Percentiles rank a stretch among this genome's conserved stretches.
Conservation (phyloP, 2,329 filamentous ascomycete species). For the Triangularia setosa region DNA sequence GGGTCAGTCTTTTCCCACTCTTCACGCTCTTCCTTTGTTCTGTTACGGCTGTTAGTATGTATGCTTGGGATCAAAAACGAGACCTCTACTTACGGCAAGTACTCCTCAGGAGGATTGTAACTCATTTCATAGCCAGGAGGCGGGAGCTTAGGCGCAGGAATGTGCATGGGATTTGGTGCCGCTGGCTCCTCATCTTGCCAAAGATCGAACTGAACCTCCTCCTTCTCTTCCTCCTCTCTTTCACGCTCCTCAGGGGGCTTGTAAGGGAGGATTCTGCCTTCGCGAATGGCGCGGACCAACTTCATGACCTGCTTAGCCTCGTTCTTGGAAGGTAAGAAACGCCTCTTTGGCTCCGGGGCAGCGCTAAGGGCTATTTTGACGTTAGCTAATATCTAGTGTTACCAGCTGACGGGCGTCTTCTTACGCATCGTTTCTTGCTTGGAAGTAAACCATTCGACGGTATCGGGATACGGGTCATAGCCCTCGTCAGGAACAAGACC, state of each 20-base stretch:
- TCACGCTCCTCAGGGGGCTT: constrained; percentile 65
- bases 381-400: constrained; percentile 4
- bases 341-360: constrained; percentile 90
- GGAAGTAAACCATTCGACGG: constrained; percentile 90
- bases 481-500: constrained; percentile 84
- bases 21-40: constrained; percentile 72
- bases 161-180: constrained; percentile 85
- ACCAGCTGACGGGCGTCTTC: background rate
- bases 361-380: constrained; percentile 62
- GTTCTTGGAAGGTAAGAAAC: constrained; percentile 94
- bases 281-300: constrained; percentile 89
- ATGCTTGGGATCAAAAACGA: background rate
- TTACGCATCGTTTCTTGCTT: constrained; percentile 81
- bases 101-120: constrained; percentile 94
- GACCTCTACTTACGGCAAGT: constrained; percentile 59
- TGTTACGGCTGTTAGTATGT: constrained; percentile 11
- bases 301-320: constrained; percentile 97
- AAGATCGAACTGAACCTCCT: constrained; percentile 76
- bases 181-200: constrained; percentile 90
- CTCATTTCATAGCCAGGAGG: constrained; percentile 93
- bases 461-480: constrained; percentile 90
- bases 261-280: constrained; percentile 90
- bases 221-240: constrained; percentile 67
- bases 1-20: constrained; percentile 82
- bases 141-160: constrained; percentile 87